Percentiles rank a stretch among this genome's conserved stretches.
These are phyloP conservation scores for Coemansia sp. DNA, from an alignment of 371 early-diverging fungal species.

Conservation along the genomic window DNA sequence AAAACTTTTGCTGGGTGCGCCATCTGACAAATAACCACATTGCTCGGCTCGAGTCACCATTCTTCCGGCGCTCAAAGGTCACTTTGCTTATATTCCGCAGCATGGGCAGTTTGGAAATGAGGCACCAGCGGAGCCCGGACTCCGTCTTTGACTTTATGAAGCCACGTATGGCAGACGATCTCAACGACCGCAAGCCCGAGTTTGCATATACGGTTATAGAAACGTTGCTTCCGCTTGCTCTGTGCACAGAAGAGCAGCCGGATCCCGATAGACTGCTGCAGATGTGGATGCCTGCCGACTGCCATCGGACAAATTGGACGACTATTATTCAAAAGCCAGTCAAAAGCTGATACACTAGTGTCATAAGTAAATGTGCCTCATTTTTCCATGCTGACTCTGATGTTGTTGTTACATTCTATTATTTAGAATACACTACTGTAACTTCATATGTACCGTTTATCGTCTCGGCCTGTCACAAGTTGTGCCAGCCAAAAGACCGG, in stretches of 20 bases:
- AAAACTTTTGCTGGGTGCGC: constrained; percentile 94
- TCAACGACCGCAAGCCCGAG: constrained; percentile 75
- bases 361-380: neutral
- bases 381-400: neutral
- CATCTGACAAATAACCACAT: constrained; percentile 78
- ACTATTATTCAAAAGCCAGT: constrained; percentile 23
- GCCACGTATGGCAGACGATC: constrained; percentile 59
- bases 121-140: constrained; percentile 92
- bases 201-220: constrained; percentile 85
- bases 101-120: constrained; percentile 79
- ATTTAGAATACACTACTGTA: neutral
- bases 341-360: neutral
- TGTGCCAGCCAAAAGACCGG: neutral
- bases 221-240: constrained; percentile 78
- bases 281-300: constrained; percentile 57
- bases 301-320: constrained; percentile 47
- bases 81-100: constrained; percentile 86
- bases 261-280: constrained; percentile 67
- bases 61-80: constrained; percentile 81
- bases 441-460: neutral
- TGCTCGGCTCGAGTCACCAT: constrained; percentile 59
- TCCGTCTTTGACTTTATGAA: constrained; percentile 90
- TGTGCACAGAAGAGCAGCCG: constrained; percentile 62
- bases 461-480: neutral
- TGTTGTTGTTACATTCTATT: neutral